These are phyloP conservation scores for Pythium pyrilobum DNA, from an alignment of 352 stramenopile genomes.

Conservation along the genomic window DNA sequence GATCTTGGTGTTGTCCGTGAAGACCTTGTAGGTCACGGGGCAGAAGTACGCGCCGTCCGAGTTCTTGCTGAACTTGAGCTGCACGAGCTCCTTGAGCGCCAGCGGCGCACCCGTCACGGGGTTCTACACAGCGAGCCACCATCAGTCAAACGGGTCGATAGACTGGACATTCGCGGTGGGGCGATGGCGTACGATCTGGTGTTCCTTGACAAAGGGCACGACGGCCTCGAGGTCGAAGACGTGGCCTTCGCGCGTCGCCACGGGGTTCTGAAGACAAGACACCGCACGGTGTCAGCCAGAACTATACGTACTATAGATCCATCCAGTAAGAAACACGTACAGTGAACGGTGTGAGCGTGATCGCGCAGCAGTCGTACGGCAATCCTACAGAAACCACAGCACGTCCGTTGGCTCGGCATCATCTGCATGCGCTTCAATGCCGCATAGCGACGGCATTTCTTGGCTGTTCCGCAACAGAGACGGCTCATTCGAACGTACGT, in stretches of 20 bases:
- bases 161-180: too few species aligned
- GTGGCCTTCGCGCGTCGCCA: constrained; percentile 93
- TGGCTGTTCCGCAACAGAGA: background rate
- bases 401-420: too few species aligned
- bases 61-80: constrained; percentile 82
- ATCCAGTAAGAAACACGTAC: too few species aligned
- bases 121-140: constrained; percentile 55
- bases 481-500: constrained; percentile 27
- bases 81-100: constrained; percentile 92
- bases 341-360: constrained; percentile 90
- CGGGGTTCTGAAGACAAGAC: constrained; percentile 84
- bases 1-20: constrained; percentile 88
- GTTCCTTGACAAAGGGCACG: constrained; percentile 94
- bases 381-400: constrained; percentile 47
- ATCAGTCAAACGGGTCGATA: too few species aligned
- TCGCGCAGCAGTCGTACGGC: constrained; percentile 97
- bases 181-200: constrained; percentile 79
- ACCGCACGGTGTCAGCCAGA: too few species aligned
- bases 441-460: background rate
- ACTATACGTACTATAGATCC: too few species aligned
- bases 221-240: constrained; percentile 97
- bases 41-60: constrained; percentile 74
- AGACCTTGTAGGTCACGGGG: constrained; percentile 97
- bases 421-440: too few species aligned
- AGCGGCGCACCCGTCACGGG: constrained; percentile 92